These are phyloP conservation scores for Phytophthora megakarya DNA, from an alignment of 352 stramenopile genomes.

Conservation along the genomic window DNA sequence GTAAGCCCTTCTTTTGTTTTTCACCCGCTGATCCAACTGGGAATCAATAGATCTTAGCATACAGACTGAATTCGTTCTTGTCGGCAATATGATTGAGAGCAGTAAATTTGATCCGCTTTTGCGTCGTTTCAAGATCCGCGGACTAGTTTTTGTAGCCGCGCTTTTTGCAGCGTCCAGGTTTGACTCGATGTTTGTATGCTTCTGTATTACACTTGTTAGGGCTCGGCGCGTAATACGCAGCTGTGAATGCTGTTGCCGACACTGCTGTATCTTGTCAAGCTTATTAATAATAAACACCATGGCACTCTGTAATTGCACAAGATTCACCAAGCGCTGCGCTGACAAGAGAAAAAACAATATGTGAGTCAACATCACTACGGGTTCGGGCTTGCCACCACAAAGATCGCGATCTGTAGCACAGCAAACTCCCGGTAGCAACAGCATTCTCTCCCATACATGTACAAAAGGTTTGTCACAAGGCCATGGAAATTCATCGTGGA, in stretches of 20 bases:
- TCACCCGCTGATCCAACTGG: slow-evolving; percentile 15
- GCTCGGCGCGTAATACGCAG: slow-evolving; percentile 5
- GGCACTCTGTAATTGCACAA: too few species aligned
- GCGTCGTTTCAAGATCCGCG: slow-evolving; percentile 10
- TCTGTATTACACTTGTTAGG: slow-evolving; percentile 3
- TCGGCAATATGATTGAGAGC: too few species aligned
- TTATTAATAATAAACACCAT: too few species aligned
- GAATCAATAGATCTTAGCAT: slow-evolving; percentile 37
- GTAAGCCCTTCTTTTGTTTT: slow-evolving; percentile 33
- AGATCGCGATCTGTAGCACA: not conserved
- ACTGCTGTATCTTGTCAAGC: too few species aligned
- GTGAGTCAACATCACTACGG: slow-evolving; percentile 3
- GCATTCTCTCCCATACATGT: too few species aligned
- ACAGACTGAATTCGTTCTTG: slow-evolving; percentile 6
- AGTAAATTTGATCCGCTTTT: not conserved
- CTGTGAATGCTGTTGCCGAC: not conserved
- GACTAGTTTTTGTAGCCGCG: slow-evolving; percentile 2
- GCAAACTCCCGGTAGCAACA: not conserved
- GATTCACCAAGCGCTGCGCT: not conserved
- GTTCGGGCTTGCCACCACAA: not conserved
- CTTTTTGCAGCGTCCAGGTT: not conserved
- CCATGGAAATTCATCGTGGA: too few species aligned
- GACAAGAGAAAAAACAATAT: not conserved
- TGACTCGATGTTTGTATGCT: slow-evolving; percentile 8
- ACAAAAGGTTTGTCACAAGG: too few species aligned